Evolutionary conservation across 2,329 filamentous ascomycete species (phyloP).

Genomic region (Colletotrichum shisoi): DNA sequence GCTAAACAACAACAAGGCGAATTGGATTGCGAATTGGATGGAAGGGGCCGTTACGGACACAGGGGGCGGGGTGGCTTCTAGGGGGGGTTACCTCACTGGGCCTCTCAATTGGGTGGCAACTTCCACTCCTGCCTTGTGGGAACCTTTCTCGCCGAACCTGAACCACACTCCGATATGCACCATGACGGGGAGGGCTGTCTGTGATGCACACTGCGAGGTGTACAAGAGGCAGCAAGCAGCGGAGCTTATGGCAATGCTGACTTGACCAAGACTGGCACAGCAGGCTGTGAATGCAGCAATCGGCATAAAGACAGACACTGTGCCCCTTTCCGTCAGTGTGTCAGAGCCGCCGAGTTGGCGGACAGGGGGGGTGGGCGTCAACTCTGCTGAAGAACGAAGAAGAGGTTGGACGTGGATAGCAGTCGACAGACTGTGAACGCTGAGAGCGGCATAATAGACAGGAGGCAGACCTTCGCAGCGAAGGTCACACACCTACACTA

Average conservation of each 20-base stretch:
- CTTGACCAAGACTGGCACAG: not conserved
- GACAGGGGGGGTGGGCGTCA: not conserved
- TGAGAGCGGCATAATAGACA: conserved; percentile 21
- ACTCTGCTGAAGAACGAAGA: not conserved
- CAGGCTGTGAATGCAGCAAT: not conserved
- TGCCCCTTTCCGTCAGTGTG: not conserved
- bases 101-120: conserved; percentile 38
- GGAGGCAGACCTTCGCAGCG: conserved; percentile 4
- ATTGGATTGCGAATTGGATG: conserved; percentile 32
- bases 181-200: conserved; percentile 28
- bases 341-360: conserved; percentile 8
- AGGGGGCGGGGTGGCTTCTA: conserved; percentile 35
- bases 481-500: conserved; percentile 12
- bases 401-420: not conserved
- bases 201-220: not conserved
- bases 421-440: conserved; percentile 1
- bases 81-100: conserved; percentile 28
- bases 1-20: conserved; percentile 32
- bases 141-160: conserved; percentile 28
- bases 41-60: conserved; percentile 39
- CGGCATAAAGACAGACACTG: not conserved
- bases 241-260: conserved; percentile 4
- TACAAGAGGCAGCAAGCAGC: not conserved
- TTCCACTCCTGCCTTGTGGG: conserved; percentile 33
- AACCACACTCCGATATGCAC: conserved; percentile 25